Evolutionary conservation across 495 filamentous ascomycete species (phyloP).

Genomic region (Xylaria telfairii): DNA sequence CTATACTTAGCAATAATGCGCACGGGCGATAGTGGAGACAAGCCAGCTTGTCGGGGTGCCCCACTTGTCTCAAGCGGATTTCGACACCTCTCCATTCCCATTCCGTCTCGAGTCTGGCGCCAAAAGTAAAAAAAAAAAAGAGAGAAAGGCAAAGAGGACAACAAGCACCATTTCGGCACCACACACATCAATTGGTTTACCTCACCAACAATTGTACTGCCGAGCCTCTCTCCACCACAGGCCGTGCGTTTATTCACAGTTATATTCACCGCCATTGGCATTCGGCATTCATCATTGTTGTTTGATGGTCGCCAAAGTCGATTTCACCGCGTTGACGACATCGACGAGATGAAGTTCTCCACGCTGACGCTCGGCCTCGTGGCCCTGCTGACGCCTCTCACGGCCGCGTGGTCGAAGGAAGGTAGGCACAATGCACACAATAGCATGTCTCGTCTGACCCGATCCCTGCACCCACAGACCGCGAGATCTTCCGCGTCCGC

Average conservation of each 20-base stretch:
- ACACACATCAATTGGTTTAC: not conserved
- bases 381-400: slow-evolving; percentile 64
- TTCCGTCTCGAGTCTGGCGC: not conserved
- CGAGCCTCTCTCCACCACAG: not conserved
- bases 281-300: too few species aligned
- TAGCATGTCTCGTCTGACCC: slow-evolving; percentile 10
- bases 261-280: too few species aligned
- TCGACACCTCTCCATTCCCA: slow-evolving; percentile 9
- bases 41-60: not conserved
- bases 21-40: too few species aligned
- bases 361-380: slow-evolving; percentile 61
- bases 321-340: not conserved
- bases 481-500: slow-evolving; percentile 94
- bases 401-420: slow-evolving; percentile 83
- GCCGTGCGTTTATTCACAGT: not conserved
- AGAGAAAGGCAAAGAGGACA: slow-evolving; percentile 14
- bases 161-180: not conserved
- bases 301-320: not conserved
- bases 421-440: slow-evolving; percentile 53
- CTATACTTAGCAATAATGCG: too few species aligned
- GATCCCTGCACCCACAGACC: slow-evolving; percentile 61
- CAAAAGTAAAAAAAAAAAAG: not conserved
- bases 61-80: not conserved
- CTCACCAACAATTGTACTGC: not conserved
- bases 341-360: slow-evolving; percentile 54